A percentile compares a stretch with the other conserved stretches of the same genome.
These are phyloP conservation scores for Penicillium fuscoglaucum DNA, from an alignment of 2,329 filamentous ascomycete genomes.

Conservation along the genomic window DNA sequence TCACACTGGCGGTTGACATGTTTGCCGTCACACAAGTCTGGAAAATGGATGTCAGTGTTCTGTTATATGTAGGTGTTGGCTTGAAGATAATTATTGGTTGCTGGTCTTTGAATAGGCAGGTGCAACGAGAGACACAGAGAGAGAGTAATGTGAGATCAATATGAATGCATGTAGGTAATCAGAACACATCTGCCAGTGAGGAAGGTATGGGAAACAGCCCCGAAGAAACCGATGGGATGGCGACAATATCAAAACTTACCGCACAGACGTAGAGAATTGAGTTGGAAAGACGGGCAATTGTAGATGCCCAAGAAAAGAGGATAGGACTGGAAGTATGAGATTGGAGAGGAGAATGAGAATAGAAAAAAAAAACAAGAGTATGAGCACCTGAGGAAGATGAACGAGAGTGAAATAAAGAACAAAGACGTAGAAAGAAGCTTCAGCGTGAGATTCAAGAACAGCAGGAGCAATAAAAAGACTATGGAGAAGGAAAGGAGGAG, in stretches of 20 bases:
- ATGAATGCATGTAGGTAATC: background rate
- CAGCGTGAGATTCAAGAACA: background rate
- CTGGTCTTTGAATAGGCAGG: background rate
- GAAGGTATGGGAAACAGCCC: conserved; percentile 2
- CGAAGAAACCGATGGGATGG: background rate
- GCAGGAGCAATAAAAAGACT: background rate
- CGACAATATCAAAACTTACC: background rate
- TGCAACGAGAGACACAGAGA: background rate
- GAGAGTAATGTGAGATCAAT: background rate
- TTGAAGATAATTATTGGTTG: background rate
- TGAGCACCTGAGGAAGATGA: background rate
- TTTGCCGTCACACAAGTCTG: background rate
- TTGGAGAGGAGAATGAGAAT: background rate
- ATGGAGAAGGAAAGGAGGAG: background rate
- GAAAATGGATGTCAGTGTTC: background rate
- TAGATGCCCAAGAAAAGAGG: background rate
- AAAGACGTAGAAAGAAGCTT: background rate
- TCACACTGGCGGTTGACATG: conserved; percentile 7
- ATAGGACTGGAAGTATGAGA: background rate
- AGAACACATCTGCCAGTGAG: background rate
- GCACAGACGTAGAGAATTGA: background rate
- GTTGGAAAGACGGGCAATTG: background rate
- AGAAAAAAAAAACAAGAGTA: background rate
- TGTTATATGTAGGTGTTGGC: background rate
- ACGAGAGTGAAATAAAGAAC: background rate